phyloP scores from a whole-genome alignment of 2,329 filamentous ascomycete species.

The Colletotrichum chrysophilum region DNA sequence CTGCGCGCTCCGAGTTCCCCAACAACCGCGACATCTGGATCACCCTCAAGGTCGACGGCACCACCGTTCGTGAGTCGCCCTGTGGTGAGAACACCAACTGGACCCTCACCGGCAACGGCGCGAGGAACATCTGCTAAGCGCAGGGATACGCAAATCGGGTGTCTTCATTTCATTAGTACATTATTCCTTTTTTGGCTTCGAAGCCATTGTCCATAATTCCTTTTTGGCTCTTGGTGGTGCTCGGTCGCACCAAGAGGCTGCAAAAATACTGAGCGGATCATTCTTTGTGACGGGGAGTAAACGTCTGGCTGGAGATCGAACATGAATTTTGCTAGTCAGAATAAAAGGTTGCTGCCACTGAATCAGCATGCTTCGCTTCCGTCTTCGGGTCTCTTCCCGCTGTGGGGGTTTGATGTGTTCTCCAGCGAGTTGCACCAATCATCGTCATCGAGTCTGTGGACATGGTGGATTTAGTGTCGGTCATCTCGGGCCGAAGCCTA shows the following conservation, averaged over 20 bases:
- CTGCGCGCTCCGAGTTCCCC: constrained; percentile 58
- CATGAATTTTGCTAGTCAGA: not conserved
- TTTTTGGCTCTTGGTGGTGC: not conserved
- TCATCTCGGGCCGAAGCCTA: not conserved
- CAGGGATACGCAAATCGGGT: not conserved
- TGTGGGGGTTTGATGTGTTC: not conserved
- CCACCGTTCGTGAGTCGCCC: constrained; percentile 56
- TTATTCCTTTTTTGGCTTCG: not conserved
- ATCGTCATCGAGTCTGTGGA: not conserved
- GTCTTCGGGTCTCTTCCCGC: not conserved
- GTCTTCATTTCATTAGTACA: not conserved
- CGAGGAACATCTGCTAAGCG: constrained; percentile 43
- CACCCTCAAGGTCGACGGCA: constrained; percentile 52
- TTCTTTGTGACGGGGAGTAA: not conserved
- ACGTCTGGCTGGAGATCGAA: not conserved
- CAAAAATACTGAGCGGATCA: not conserved
- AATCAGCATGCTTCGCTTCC: not conserved
- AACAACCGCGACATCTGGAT: constrained; percentile 58
- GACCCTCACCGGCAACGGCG: constrained; percentile 51
- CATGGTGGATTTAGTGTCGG: not conserved
- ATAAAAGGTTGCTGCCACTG: not conserved
- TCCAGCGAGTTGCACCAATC: not conserved
- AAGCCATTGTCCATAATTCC: not conserved
- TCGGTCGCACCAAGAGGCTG: not conserved
- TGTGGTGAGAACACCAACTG: constrained; percentile 59